Evolutionary conservation across 2,329 filamentous ascomycete species (phyloP).

Genomic region (Amesomyces nigricolor): DNA sequence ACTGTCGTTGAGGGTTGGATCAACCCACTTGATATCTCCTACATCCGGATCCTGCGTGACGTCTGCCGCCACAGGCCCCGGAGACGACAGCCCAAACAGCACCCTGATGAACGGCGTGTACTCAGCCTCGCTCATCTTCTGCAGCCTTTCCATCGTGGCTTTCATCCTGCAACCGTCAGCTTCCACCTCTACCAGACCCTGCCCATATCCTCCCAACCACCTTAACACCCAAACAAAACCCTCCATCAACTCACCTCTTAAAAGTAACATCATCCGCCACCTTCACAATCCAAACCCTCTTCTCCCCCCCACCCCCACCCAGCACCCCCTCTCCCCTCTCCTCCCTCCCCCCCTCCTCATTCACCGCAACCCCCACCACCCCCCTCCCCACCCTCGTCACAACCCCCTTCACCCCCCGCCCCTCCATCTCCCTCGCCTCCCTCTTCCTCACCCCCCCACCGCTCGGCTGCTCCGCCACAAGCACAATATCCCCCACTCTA

Average conservation of each 20-base stretch:
- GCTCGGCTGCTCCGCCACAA: conserved; percentile 67
- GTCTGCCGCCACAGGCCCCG: conserved; percentile 43
- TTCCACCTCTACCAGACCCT: not conserved
- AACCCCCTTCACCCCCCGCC: conserved; percentile 63
- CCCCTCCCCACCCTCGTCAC: conserved; percentile 58
- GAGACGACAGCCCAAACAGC: conserved; percentile 54
- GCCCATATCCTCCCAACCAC: not conserved
- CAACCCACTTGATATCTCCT: conserved; percentile 52
- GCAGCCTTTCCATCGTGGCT: conserved; percentile 53
- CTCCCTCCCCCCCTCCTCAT: conserved; percentile 61
- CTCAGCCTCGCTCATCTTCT: conserved; percentile 51
- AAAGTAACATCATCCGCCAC: conserved; percentile 64
- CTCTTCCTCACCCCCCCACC: conserved; percentile 64
- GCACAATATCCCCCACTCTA: conserved; percentile 70
- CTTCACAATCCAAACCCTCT: conserved; percentile 59
- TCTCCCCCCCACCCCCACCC: conserved; percentile 32
- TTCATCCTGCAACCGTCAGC: conserved; percentile 48
- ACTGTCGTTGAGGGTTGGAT: conserved; percentile 57
- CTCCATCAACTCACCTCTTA: conserved; percentile 39
- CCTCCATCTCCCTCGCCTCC: conserved; percentile 65
- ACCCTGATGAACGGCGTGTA: conserved; percentile 57
- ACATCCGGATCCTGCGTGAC: conserved; percentile 38
- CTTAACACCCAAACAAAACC: too few relatives aligned
- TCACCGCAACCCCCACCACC: conserved; percentile 61
- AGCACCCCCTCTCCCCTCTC: conserved; percentile 37